Base-by-base conservation (phyloP, 1,284 basidiomycete genomes). In the Trichosporon sp. region DNA sequence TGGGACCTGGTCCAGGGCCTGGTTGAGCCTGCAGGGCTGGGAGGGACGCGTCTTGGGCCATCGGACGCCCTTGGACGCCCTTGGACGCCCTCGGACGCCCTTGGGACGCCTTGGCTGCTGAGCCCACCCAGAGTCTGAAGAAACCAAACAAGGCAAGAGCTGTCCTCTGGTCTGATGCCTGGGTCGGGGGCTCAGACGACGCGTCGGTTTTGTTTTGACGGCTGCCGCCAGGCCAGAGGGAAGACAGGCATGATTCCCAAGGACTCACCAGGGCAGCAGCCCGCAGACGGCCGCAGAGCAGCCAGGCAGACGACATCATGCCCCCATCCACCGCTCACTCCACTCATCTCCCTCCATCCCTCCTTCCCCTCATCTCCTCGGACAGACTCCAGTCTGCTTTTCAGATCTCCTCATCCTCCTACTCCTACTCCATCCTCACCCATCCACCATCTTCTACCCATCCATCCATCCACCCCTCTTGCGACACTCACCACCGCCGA, bases 121-220 rank as follows among this genome's bases (percentile, higher is more conserved):
- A 21, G 48, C 48, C 48, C 35, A 37, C 35, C 26, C 26, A 26
- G 2, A 3, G 38, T 3, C 38, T 11, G 4, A 5, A 54, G 21
- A 26, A 54, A 26, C 51, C 51, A 54, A 54, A 54, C 51, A 54
- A 54, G 51, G 51, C 51, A 54, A 19, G 51, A 10, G 8, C 35
- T 37, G 35, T 19, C 16, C 59, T 35, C 59, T 14, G 59, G 31
- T 35, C 16, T 63, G 14, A 35, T 32, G 59, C 14, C 59, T 63
- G 14, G 14, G 10, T 11, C 35, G 14, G 31, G 10, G 4, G 32
- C 31, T n/a, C 14, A 37, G 59, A 31, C 31, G 59, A 63, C 59
- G 59, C 59, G 59, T 63, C 59, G 59, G 59, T 35, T 63, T 63
- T 63, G 59, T 63, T 63, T 63, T 63, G 31, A 63, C 32, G 35